Percentiles rank a stretch among this genome's conserved stretches.
phyloP scores from a whole-genome alignment of 2,329 filamentous ascomycete genomes.

The Cryphonectria carpinicola region DNA sequence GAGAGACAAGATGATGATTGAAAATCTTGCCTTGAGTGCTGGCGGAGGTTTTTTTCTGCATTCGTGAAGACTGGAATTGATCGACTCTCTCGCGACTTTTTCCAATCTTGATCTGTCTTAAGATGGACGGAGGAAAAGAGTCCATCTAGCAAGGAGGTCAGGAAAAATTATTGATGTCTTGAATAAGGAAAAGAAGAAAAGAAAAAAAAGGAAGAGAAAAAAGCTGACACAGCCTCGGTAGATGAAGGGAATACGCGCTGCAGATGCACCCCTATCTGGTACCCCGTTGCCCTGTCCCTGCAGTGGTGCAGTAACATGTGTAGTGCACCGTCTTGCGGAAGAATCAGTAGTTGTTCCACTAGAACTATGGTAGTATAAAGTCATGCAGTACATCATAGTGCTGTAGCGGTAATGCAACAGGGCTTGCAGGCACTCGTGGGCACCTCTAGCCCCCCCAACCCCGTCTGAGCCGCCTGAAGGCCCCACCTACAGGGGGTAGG shows the following conservation, averaged over 20 bases:
- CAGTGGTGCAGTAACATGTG: neutral
- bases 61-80: neutral
- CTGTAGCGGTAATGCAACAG: neutral
- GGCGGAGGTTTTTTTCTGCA: neutral
- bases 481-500: neutral
- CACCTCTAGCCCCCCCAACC: neutral
- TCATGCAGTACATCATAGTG: neutral
- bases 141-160: too few species aligned
- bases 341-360: neutral
- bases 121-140: too few species aligned
- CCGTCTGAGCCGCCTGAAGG: neutral
- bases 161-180: neutral
- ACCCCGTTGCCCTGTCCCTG: neutral
- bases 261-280: neutral
- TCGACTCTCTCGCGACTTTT: neutral
- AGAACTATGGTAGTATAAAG: neutral
- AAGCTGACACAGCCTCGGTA: neutral
- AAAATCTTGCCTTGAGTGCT: neutral
- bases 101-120: neutral
- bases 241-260: neutral
- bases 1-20: slow-evolving; percentile 1
- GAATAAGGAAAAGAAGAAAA: neutral
- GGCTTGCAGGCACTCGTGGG: neutral
- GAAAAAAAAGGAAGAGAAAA: neutral
- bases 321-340: neutral